Conservation (phyloP, 176 grass and related monocot genomes). For the Oryza glumipatula region DNA sequence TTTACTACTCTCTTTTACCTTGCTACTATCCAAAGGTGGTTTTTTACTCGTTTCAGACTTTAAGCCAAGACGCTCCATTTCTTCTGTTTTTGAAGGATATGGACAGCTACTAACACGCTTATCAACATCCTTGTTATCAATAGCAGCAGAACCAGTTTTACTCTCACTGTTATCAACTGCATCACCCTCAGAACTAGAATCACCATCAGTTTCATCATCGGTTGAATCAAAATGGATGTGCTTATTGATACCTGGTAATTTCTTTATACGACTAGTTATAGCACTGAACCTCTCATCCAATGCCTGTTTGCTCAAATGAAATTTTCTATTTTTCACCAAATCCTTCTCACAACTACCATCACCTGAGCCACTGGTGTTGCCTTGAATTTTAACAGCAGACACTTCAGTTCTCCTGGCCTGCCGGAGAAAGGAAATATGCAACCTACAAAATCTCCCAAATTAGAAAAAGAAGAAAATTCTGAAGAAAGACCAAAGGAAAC, state of each 20-base stretch:
- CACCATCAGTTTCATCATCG: slow-evolving; percentile 60
- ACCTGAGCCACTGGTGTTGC: slow-evolving; percentile 41
- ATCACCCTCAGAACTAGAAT: slow-evolving; percentile 41
- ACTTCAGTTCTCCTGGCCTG: slow-evolving; percentile 66
- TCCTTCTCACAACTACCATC: slow-evolving; percentile 45
- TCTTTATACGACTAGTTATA: slow-evolving; percentile 61
- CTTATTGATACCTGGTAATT: slow-evolving; percentile 63
- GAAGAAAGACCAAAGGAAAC: neutral
- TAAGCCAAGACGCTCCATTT: slow-evolving; percentile 79
- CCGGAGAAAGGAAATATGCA: slow-evolving; percentile 66
- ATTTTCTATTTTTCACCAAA: slow-evolving; percentile 46
- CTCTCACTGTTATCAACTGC: slow-evolving; percentile 32
- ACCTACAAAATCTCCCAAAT: slow-evolving; percentile 61
- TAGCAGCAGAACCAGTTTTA: slow-evolving; percentile 44
- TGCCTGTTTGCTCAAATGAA: slow-evolving; percentile 54
- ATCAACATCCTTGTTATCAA: slow-evolving; percentile 48
- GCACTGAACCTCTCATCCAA: slow-evolving; percentile 68
- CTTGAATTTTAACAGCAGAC: slow-evolving; percentile 32
- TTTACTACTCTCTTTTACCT: slow-evolving; percentile 23
- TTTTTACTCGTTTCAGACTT: slow-evolving; percentile 63
- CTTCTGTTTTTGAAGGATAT: slow-evolving; percentile 91
- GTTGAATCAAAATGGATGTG: slow-evolving; percentile 81
- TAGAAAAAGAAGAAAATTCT: slow-evolving; percentile 38
- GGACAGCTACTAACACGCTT: slow-evolving; percentile 69
- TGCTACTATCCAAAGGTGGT: slow-evolving; percentile 42